Evolutionary conservation across 352 stramenopile species (phyloP).

Genomic region (Phytophthora nicotianae): DNA sequence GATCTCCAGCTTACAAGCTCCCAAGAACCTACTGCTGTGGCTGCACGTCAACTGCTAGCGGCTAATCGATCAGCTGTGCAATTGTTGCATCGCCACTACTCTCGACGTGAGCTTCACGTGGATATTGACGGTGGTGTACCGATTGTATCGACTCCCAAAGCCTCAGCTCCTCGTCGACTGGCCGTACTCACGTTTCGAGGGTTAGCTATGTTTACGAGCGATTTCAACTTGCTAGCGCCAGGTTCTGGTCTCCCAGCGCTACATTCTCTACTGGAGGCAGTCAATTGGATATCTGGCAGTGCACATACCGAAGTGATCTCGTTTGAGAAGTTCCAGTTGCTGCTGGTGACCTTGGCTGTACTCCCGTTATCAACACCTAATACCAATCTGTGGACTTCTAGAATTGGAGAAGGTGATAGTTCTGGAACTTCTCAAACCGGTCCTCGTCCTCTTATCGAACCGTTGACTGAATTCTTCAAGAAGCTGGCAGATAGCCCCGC

Average conservation of each 20-base stretch:
- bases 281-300: slow-evolving; percentile 73
- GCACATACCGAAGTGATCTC: slow-evolving; percentile 69
- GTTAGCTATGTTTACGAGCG: slow-evolving; percentile 47
- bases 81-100: slow-evolving; percentile 64
- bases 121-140: slow-evolving; percentile 12
- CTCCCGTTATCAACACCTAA: slow-evolving; percentile 26
- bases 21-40: slow-evolving; percentile 22
- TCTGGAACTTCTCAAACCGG: slow-evolving; percentile 1
- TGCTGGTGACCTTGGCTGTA: slow-evolving; percentile 44
- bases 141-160: slow-evolving; percentile 33
- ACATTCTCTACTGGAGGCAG: slow-evolving; percentile 59
- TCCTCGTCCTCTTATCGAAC: slow-evolving; percentile 22
- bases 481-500: slow-evolving; percentile 32
- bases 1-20: slow-evolving; percentile 38
- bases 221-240: slow-evolving; percentile 52
- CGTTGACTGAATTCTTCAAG: slow-evolving; percentile 33
- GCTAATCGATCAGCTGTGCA: slow-evolving; percentile 50
- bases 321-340: slow-evolving; percentile 69
- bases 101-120: slow-evolving; percentile 26
- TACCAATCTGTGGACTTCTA: slow-evolving; percentile 16
- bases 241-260: slow-evolving; percentile 36
- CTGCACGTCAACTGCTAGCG: slow-evolving; percentile 33
- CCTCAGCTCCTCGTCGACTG: slow-evolving; percentile 33
- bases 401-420: slow-evolving; percentile 13
- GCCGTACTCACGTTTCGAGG: slow-evolving; percentile 66